Evolutionary conservation across 1,284 basidiomycete genomes (phyloP).

Genomic region (Trametes pubescens): DNA sequence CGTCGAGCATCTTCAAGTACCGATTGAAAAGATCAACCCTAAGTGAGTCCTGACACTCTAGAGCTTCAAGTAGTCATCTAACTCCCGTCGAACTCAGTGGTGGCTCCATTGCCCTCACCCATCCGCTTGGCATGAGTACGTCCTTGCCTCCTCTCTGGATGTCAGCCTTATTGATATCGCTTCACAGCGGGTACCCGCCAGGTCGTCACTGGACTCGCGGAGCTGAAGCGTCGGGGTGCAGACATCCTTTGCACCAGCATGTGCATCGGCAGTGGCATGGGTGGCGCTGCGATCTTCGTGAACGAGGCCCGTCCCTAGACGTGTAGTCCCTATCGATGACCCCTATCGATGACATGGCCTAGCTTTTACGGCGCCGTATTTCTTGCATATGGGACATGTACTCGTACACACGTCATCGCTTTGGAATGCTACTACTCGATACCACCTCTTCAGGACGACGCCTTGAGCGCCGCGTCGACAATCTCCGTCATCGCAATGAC

Average conservation of each 20-base stretch:
- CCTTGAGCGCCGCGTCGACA: constrained; percentile 44
- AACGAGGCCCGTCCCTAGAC: constrained; percentile 61
- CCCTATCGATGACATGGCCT: too few relatives aligned
- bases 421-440: neutral
- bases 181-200: constrained; percentile 58
- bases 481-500: constrained; percentile 53
- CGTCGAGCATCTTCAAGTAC: constrained; percentile 80
- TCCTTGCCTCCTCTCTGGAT: constrained; percentile 28
- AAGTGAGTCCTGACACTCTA: constrained; percentile 59
- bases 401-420: neutral
- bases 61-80: neutral
- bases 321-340: neutral
- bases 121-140: constrained; percentile 85
- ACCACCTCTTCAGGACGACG: neutral
- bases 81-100: constrained; percentile 53
- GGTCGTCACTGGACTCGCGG: constrained; percentile 84
- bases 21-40: constrained; percentile 88
- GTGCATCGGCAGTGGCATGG: constrained; percentile 93
- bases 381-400: neutral
- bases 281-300: constrained; percentile 84
- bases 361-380: too few relatives aligned
- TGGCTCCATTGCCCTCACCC: constrained; percentile 87
- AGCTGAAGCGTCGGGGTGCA: constrained; percentile 74
- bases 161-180: constrained; percentile 33
- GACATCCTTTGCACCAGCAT: constrained; percentile 83